Percentiles rank a stretch among this genome's conserved stretches.
Conservation (phyloP, 495 filamentous ascomycete species). For the Daldinia grandis region DNA sequence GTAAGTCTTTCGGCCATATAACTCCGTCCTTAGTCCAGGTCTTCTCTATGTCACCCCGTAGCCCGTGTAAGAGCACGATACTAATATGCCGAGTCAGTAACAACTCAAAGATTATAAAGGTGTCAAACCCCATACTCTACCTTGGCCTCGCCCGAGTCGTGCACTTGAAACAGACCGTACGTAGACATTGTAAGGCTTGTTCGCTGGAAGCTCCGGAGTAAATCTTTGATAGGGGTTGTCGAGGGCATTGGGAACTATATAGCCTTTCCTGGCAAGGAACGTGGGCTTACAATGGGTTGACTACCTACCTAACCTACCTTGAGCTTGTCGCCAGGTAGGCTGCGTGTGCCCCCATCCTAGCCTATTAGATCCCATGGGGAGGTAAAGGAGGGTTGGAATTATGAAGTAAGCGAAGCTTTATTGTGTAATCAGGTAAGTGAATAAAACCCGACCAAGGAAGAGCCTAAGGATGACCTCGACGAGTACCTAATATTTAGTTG, state of each 20-base stretch:
- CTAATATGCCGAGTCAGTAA: neutral
- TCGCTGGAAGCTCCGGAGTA: neutral
- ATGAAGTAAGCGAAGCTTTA: neutral
- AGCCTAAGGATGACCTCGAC: neutral
- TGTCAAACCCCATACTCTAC: neutral
- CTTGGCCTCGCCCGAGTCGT: neutral
- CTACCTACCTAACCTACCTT: too few species aligned
- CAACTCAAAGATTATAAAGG: neutral
- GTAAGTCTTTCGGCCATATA: neutral
- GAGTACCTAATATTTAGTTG: neutral
- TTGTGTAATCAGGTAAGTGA: neutral
- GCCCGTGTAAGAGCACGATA: neutral
- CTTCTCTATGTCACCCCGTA: neutral
- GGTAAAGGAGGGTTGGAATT: neutral
- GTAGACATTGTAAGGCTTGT: neutral
- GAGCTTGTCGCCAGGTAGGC: neutral
- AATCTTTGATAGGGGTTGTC: neutral
- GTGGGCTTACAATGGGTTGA: neutral
- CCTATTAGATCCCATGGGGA: neutral
- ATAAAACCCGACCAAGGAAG: neutral
- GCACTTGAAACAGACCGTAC: neutral
- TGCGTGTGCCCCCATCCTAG: neutral
- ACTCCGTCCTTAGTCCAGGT: neutral
- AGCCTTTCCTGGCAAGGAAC: neutral
- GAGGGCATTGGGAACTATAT: neutral